Conservation (phyloP, 805 yeast genomes). For the Candida ipomoeae region DNA sequence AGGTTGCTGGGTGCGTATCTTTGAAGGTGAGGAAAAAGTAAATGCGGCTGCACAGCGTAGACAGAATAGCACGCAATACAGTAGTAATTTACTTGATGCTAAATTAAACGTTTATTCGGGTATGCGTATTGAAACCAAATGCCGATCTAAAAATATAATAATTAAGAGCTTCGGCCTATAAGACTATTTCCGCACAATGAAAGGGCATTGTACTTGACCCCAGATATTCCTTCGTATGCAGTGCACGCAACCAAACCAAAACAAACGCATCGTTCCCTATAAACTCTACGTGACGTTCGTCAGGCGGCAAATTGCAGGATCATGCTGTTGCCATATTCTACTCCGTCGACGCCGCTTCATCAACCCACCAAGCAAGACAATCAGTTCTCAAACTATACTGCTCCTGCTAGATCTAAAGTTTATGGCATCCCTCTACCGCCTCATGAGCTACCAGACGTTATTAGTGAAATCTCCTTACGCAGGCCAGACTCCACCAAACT, state of each 20-base stretch:
- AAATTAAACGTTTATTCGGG: background rate
- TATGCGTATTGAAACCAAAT: background rate
- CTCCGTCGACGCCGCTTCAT: constrained; percentile 20
- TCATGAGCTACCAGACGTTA: constrained; percentile 18
- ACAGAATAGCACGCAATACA: background rate
- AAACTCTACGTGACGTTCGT: background rate
- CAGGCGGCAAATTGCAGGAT: background rate
- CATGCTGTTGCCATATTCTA: constrained; percentile 16
- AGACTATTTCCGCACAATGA: background rate
- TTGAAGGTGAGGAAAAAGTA: background rate
- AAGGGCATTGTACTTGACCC: background rate
- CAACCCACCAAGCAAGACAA: constrained; percentile 2
- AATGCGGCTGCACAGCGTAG: constrained; percentile 1
- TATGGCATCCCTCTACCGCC: constrained; percentile 21
- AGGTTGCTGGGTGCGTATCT: background rate
- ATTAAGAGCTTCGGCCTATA: background rate
- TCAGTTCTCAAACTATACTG: constrained; percentile 11
- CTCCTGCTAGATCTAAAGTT: constrained; percentile 11
- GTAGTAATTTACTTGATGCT: background rate
- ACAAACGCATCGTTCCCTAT: constrained; percentile 4
- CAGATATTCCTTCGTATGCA: constrained; percentile 4
- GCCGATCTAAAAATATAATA: background rate
- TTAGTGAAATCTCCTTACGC: constrained; percentile 12
- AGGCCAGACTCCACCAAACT: constrained; percentile 1
- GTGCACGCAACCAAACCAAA: constrained; percentile 3